A percentile compares a stretch with the other conserved stretches of the same genome.
These are phyloP conservation scores for Blastobotrys mokoenaii DNA, from an alignment of 805 yeast genomes.

Conservation along the genomic window DNA sequence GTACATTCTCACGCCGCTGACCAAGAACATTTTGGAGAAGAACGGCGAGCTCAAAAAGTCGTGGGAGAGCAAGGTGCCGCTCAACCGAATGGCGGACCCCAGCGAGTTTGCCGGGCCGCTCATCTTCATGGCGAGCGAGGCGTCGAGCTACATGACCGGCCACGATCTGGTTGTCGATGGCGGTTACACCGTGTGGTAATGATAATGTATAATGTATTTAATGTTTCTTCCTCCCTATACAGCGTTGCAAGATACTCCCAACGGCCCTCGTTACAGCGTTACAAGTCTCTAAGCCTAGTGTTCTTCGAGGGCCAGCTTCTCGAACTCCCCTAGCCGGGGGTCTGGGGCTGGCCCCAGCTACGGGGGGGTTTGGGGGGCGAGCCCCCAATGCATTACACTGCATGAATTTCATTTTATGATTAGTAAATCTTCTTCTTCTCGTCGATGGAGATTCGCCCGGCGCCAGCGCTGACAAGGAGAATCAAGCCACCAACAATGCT, in stretches of 20 bases:
- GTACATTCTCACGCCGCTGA: constrained; percentile 70
- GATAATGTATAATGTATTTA: too few relatives aligned
- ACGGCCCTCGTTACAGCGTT: too few relatives aligned
- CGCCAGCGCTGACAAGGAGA: constrained; percentile 89
- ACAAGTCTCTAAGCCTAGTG: too few relatives aligned
- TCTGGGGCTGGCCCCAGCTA: too few relatives aligned
- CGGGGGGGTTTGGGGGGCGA: too few relatives aligned
- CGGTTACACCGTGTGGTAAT: constrained; percentile 76
- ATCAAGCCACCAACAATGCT: constrained; percentile 92
- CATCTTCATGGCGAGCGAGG: constrained; percentile 65
- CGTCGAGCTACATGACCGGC: constrained; percentile 76
- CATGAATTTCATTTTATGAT: background rate
- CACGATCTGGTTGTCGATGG: constrained; percentile 79
- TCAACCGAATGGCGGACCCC: constrained; percentile 80
- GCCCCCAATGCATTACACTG: too few relatives aligned
- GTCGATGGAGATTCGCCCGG: constrained; percentile 87
- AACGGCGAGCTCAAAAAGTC: constrained; percentile 44
- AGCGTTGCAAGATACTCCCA: too few relatives aligned
- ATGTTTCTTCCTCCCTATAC: too few relatives aligned
- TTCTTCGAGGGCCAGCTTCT: too few relatives aligned
- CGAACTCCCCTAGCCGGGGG: too few relatives aligned
- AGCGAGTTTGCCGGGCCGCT: constrained; percentile 73
- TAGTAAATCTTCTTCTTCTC: constrained; percentile 90
- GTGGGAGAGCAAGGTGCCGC: constrained; percentile 67
- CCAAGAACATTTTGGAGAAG: constrained; percentile 57